phyloP scores from a whole-genome alignment of 2,329 filamentous ascomycete genomes.

The Teratosphaeria pseudoeucalypti region DNA sequence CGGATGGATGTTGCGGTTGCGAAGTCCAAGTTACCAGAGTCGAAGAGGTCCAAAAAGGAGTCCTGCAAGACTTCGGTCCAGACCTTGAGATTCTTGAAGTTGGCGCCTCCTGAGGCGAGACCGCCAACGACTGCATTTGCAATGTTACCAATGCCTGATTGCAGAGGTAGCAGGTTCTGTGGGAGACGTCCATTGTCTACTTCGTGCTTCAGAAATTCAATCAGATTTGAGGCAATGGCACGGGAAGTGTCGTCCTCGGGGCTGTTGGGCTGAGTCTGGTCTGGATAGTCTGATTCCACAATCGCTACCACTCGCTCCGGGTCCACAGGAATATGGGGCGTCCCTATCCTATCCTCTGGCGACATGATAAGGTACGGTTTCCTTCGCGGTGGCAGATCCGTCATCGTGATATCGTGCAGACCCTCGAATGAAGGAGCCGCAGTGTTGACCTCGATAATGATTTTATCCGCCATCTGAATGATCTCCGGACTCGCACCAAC shows the following conservation, averaged over 20 bases:
- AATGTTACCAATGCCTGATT: constrained; percentile 87
- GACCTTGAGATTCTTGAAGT: constrained; percentile 80
- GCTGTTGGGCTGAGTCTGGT: constrained; percentile 63
- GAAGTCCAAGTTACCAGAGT: constrained; percentile 77
- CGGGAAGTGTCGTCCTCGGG: constrained; percentile 63
- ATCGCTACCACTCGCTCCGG: constrained; percentile 75
- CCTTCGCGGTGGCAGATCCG: constrained; percentile 66
- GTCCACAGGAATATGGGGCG: constrained; percentile 71
- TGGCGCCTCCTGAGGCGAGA: constrained; percentile 58
- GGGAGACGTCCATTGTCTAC: constrained; percentile 69
- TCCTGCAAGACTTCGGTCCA: constrained; percentile 93
- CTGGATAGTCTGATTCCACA: constrained; percentile 74
- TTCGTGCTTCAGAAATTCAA: constrained; percentile 80
- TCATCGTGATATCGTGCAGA: constrained; percentile 83
- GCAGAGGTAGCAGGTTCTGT: constrained; percentile 64
- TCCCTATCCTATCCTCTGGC: constrained; percentile 78
- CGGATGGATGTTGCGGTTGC: constrained; percentile 83
- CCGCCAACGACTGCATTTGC: constrained; percentile 86
- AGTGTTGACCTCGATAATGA: constrained; percentile 90
- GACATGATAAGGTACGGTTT: constrained; percentile 81
- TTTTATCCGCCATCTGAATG: constrained; percentile 84
- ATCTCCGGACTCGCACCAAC: constrained; percentile 76
- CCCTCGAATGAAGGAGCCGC: constrained; percentile 75
- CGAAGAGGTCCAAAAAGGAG: constrained; percentile 86
- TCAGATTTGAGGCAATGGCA: constrained; percentile 67